Conservation (phyloP, 495 filamentous ascomycete species). For the Echria macrotheca region DNA sequence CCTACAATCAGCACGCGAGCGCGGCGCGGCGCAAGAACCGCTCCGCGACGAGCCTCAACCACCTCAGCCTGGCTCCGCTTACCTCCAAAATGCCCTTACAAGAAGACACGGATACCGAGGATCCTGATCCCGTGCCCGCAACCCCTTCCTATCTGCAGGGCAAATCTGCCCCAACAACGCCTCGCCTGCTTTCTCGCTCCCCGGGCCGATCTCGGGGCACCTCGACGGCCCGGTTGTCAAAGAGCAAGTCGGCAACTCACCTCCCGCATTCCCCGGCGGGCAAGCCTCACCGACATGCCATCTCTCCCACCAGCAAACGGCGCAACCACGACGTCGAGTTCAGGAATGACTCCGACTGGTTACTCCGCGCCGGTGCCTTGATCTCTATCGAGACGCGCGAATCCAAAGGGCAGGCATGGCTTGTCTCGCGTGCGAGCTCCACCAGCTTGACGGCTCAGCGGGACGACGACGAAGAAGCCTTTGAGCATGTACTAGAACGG, state of each 20-base stretch:
- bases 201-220: slow-evolving; percentile 31
- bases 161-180: slow-evolving; percentile 53
- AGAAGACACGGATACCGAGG: slow-evolving; percentile 44
- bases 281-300: neutral
- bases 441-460: slow-evolving; percentile 57
- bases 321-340: slow-evolving; percentile 10
- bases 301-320: slow-evolving; percentile 25
- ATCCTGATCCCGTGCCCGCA: slow-evolving; percentile 14
- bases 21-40: slow-evolving; percentile 42
- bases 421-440: slow-evolving; percentile 64
- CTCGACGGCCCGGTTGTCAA: slow-evolving; percentile 24
- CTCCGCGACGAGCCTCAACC: slow-evolving; percentile 42
- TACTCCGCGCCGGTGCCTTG: slow-evolving; percentile 65
- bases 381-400: slow-evolving; percentile 67
- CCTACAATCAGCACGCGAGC: slow-evolving; percentile 48
- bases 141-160: slow-evolving; percentile 47
- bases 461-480: slow-evolving; percentile 43
- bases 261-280: slow-evolving; percentile 25
- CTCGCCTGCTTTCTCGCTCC: slow-evolving; percentile 50
- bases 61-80: slow-evolving; percentile 59
- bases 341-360: slow-evolving; percentile 60
- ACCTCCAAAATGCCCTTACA: slow-evolving; percentile 58
- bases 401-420: slow-evolving; percentile 75
- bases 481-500: slow-evolving; percentile 37
- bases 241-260: slow-evolving; percentile 44